phyloP scores from a whole-genome alignment of 345 rosid species.

The Schrenkiella parvula region DNA sequence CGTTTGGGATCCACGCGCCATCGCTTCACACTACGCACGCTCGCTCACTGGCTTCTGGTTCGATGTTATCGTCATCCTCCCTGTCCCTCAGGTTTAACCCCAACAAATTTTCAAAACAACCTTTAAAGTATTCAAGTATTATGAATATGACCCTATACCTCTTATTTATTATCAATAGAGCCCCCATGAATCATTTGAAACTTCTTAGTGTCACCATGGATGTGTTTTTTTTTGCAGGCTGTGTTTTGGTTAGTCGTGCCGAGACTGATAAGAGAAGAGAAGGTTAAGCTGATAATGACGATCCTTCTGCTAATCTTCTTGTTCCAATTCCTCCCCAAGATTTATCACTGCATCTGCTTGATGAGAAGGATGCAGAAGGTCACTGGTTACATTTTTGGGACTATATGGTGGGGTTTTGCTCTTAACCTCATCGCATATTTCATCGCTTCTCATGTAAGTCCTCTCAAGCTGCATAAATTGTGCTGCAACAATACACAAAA shows the following conservation, averaged over 20 bases:
- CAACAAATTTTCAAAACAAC: not conserved
- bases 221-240: conserved; percentile 41
- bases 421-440: conserved; percentile 88
- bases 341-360: conserved; percentile 71
- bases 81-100: conserved; percentile 76
- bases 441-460: conserved; percentile 82
- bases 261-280: conserved; percentile 55
- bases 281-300: conserved; percentile 60
- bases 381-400: conserved; percentile 88
- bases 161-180: not conserved
- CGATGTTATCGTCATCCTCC: conserved; percentile 80
- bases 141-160: not conserved
- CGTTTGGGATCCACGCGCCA: conserved; percentile 83
- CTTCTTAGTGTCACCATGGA: not conserved
- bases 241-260: conserved; percentile 79
- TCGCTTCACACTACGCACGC: conserved; percentile 59
- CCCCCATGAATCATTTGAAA: not conserved
- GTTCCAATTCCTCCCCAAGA: conserved; percentile 67
- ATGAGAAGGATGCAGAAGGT: conserved; percentile 85
- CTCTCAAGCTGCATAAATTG: not conserved
- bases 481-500: conserved; percentile 3
- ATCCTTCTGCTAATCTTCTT: conserved; percentile 49
- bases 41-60: conserved; percentile 85
- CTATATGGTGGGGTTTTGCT: conserved; percentile 98
- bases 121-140: not conserved